A percentile compares a stretch with the other conserved stretches of the same genome.
These are phyloP conservation scores for Earliella scabrosa DNA, from an alignment of 1,284 basidiomycete genomes.

Conservation along the genomic window DNA sequence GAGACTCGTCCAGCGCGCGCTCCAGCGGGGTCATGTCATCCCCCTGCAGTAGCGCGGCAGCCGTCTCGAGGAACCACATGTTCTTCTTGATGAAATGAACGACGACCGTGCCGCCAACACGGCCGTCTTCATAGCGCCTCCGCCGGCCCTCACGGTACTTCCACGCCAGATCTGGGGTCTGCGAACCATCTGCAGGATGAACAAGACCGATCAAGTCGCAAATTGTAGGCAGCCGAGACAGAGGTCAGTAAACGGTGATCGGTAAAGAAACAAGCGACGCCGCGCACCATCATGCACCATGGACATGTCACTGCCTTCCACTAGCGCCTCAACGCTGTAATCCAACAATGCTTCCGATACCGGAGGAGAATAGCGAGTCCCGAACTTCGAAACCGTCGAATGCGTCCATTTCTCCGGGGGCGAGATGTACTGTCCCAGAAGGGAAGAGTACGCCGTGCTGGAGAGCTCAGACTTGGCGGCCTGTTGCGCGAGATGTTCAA, in stretches of 20 bases:
- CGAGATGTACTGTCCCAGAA: slow-evolving; percentile 34
- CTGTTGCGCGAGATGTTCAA: slow-evolving; percentile 28
- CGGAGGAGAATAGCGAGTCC: slow-evolving; percentile 78
- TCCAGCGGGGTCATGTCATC: slow-evolving; percentile 58
- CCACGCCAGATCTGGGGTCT: slow-evolving; percentile 66
- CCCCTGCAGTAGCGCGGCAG: slow-evolving; percentile 83
- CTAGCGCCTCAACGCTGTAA: slow-evolving; percentile 89
- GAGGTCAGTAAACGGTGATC: background rate
- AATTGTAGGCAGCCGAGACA: background rate
- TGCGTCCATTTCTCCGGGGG: slow-evolving; percentile 69
- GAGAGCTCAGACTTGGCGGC: slow-evolving; percentile 15
- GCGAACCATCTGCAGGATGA: slow-evolving; percentile 49
- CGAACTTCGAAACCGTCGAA: slow-evolving; percentile 89
- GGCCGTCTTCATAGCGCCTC: slow-evolving; percentile 68
- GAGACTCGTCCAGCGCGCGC: slow-evolving; percentile 16
- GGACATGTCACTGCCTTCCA: slow-evolving; percentile 90
- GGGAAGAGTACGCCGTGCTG: slow-evolving; percentile 8
- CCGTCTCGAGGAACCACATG: slow-evolving; percentile 96
- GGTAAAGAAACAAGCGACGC: background rate
- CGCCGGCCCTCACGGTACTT: slow-evolving; percentile 68
- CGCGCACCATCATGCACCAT: slow-evolving; percentile 59
- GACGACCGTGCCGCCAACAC: slow-evolving; percentile 90
- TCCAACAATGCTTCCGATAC: slow-evolving; percentile 65
- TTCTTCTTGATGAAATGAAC: slow-evolving; percentile 98
- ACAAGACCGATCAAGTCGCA: background rate